A percentile compares a stretch with the other conserved stretches of the same genome.
phyloP scores from a whole-genome alignment of 768 basidiomycete genomes.

The Podaxis sp. region DNA sequence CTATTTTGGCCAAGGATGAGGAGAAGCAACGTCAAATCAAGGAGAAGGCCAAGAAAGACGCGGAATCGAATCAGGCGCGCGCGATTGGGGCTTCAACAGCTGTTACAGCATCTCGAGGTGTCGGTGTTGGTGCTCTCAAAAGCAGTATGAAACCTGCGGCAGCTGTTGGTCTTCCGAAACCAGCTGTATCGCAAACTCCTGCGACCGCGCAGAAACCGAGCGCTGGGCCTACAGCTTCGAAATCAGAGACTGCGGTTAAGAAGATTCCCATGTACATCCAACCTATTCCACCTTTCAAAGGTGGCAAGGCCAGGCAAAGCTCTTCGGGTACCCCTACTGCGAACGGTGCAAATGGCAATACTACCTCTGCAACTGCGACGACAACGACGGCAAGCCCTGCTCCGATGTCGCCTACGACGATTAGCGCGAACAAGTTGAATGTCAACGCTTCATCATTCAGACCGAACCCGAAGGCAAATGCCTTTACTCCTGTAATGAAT shows the following conservation, averaged over 20 bases:
- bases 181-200: slow-evolving; percentile 15
- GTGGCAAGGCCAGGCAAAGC: slow-evolving; percentile 39
- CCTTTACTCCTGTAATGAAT: slow-evolving; percentile 64
- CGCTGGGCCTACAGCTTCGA: slow-evolving; percentile 24
- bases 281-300: slow-evolving; percentile 88
- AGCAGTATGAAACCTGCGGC: slow-evolving; percentile 27
- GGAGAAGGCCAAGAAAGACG: slow-evolving; percentile 73
- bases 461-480: slow-evolving; percentile 77
- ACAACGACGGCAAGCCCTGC: slow-evolving; percentile 23
- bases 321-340: slow-evolving; percentile 15
- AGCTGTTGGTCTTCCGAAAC: slow-evolving; percentile 24
- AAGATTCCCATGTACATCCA: slow-evolving; percentile 82
- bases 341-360: slow-evolving; percentile 17
- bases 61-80: slow-evolving; percentile 63
- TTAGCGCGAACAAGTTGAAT: slow-evolving; percentile 65
- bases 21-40: slow-evolving; percentile 82
- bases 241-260: slow-evolving; percentile 24
- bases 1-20: slow-evolving; percentile 91
- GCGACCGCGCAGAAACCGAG: slow-evolving; percentile 23
- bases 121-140: slow-evolving; percentile 29
- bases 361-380: slow-evolving; percentile 22
- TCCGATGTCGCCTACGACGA: slow-evolving; percentile 49
- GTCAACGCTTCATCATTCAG: slow-evolving; percentile 90
- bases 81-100: slow-evolving; percentile 63
- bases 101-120: slow-evolving; percentile 45